Evolutionary conservation across 306 rosid species (phyloP).

Genomic region (Vigna reflexopilosa): DNA sequence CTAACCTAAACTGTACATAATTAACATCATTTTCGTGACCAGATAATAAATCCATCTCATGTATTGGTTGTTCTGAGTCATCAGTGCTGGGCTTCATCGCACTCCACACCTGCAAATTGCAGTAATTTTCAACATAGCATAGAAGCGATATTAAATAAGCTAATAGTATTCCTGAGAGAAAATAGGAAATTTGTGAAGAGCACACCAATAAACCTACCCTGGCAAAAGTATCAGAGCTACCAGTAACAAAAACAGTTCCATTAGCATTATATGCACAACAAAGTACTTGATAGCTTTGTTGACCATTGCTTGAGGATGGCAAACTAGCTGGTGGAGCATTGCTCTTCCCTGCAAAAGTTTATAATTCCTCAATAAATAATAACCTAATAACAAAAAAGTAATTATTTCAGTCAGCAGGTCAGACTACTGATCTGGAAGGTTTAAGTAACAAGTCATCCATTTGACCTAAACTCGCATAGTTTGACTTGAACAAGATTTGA

Average conservation of each 20-base stretch:
- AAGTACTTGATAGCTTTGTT: constrained; percentile 75
- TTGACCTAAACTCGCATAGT: constrained; percentile 12
- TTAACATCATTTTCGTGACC: constrained; percentile 95
- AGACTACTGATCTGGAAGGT: constrained; percentile 45
- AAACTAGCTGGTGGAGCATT: constrained; percentile 59
- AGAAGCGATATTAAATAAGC: constrained; percentile 43
- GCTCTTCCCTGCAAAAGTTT: constrained; percentile 71
- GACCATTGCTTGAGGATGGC: constrained; percentile 69
- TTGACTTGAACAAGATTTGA: background rate
- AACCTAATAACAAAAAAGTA: constrained; percentile 30
- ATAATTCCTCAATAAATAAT: constrained; percentile 37
- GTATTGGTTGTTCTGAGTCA: constrained; percentile 68
- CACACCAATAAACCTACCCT: constrained; percentile 60
- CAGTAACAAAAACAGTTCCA: constrained; percentile 93
- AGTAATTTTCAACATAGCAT: constrained; percentile 41
- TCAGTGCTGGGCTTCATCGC: constrained; percentile 66
- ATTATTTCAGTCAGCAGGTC: constrained; percentile 40
- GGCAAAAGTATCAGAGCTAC: constrained; percentile 90
- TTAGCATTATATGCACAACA: constrained; percentile 90
- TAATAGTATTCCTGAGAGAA: constrained; percentile 41
- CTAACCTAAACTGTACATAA: constrained; percentile 93
- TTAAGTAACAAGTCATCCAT: constrained; percentile 19
- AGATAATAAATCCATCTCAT: constrained; percentile 82
- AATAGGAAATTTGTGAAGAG: constrained; percentile 39
- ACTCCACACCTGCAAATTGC: constrained; percentile 81